A percentile compares a stretch with the other conserved stretches of the same genome.
phyloP scores from a whole-genome alignment of 2,329 filamentous ascomycete species.

The Aurifilum marmelostoma region DNA sequence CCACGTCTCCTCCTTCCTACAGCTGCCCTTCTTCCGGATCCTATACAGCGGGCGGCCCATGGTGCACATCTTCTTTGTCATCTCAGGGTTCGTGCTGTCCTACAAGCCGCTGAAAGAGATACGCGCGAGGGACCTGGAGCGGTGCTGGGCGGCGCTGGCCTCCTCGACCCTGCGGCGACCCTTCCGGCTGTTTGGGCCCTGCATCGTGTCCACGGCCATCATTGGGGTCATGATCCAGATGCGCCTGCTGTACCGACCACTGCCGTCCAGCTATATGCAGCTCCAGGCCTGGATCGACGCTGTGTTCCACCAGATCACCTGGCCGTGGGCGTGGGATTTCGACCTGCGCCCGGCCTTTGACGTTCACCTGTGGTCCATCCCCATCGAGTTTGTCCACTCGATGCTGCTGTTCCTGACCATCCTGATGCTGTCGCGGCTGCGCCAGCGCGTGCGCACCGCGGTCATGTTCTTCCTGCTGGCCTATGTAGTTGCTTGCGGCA shows the following conservation, averaged over 20 bases:
- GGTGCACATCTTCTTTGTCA: conserved; percentile 57
- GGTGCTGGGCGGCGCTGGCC: conserved; percentile 45
- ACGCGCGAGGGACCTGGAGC: conserved; percentile 42
- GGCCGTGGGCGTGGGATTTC: conserved; percentile 42
- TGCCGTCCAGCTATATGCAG: conserved; percentile 35
- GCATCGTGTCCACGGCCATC: conserved; percentile 46
- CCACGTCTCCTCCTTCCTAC: conserved; percentile 41
- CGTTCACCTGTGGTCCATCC: conserved; percentile 53
- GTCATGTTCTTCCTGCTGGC: conserved; percentile 39
- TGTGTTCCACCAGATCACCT: conserved; percentile 40
- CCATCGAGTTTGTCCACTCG: conserved; percentile 51
- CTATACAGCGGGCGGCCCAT: conserved; percentile 50
- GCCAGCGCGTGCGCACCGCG: conserved; percentile 38
- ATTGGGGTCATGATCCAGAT: conserved; percentile 41
- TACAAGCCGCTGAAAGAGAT: conserved; percentile 48
- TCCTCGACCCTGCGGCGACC: conserved; percentile 52
- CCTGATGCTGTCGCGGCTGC: conserved; percentile 42
- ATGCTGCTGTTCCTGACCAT: conserved; percentile 48
- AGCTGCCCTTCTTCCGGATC: conserved; percentile 49
- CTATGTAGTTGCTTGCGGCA: conserved; percentile 44
- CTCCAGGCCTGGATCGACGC: conserved; percentile 37
- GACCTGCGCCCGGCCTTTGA: conserved; percentile 44
- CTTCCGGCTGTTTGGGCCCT: conserved; percentile 51
- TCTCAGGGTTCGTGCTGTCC: conserved; percentile 53
- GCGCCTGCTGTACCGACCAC: conserved; percentile 35